phyloP scores from a whole-genome alignment of 2,329 filamentous ascomycete genomes.

The Talaromyces amestolkiae region DNA sequence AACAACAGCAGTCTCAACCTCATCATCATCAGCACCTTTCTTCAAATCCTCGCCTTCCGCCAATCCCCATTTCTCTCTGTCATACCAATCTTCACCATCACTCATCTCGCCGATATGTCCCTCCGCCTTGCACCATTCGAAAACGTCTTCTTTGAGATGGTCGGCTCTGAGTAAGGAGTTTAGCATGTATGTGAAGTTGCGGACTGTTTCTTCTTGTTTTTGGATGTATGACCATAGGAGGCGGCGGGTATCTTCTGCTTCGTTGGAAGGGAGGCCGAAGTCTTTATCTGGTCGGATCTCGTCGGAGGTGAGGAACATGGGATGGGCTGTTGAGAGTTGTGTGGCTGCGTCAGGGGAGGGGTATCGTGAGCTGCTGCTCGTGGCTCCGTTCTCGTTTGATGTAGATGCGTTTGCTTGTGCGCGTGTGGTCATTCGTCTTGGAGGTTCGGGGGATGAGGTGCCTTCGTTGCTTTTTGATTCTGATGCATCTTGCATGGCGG shows the following conservation, averaged over 20 bases:
- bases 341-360: conserved; percentile 30
- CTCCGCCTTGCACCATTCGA: conserved; percentile 61
- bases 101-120: conserved; percentile 65
- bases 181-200: conserved; percentile 55
- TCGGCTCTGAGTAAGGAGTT: conserved; percentile 58
- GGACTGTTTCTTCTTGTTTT: conserved; percentile 64
- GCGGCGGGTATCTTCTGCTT: conserved; percentile 63
- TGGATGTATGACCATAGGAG: conserved; percentile 62
- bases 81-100: conserved; percentile 68
- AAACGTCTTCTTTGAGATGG: conserved; percentile 58
- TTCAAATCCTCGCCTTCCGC: conserved; percentile 53
- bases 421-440: conserved; percentile 47
- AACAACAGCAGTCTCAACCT: conserved; percentile 51
- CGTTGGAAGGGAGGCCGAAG: conserved; percentile 55
- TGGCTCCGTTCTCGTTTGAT: conserved; percentile 29
- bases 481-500: conserved; percentile 20
- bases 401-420: conserved; percentile 41
- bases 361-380: conserved; percentile 20
- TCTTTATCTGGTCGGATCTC: conserved; percentile 52
- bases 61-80: conserved; percentile 61
- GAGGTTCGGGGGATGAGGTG: conserved; percentile 40
- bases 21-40: conserved; percentile 62
- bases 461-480: conserved; percentile 31
- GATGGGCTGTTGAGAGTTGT: conserved; percentile 48
- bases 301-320: conserved; percentile 57